These are phyloP conservation scores for Ceratopteris richardii DNA, from an alignment of 75 land plant species.

Conservation along the genomic window DNA sequence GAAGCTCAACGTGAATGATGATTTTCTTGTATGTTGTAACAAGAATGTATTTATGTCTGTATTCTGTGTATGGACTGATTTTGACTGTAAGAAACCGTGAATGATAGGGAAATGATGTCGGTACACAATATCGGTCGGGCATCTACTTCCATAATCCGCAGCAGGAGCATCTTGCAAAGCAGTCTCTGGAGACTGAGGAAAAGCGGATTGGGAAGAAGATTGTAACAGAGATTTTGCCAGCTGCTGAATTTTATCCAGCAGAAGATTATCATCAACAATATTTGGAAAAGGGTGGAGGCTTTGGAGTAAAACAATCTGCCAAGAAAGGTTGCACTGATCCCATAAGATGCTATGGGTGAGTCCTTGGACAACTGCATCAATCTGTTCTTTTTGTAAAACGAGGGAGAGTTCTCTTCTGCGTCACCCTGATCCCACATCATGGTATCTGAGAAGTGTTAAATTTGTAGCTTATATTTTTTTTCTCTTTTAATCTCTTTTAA, in stretches of 20 bases:
- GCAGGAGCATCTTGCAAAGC: conserved; percentile 68
- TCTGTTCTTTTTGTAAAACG: too few species aligned
- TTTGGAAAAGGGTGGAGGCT: conserved; percentile 74
- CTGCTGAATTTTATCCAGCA: conserved; percentile 62
- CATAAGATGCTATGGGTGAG: conserved; percentile 79
- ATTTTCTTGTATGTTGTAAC: too few species aligned
- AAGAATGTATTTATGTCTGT: too few species aligned
- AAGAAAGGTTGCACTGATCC: conserved; percentile 96
- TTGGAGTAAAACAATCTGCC: conserved; percentile 65
- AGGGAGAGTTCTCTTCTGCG: too few species aligned
- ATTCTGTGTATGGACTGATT: too few species aligned
- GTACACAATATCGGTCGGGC: conserved; percentile 73
- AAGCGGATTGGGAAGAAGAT: conserved; percentile 38
- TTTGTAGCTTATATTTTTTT: too few species aligned
- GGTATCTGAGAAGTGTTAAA: too few species aligned
- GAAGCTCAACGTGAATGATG: too few species aligned
- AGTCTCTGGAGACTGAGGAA: conserved; percentile 61
- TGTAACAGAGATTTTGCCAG: conserved; percentile 75
- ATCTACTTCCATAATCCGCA: conserved; percentile 81
- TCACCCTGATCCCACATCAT: too few species aligned
- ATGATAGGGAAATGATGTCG: conserved; percentile 59
- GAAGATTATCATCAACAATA: conserved; percentile 92
- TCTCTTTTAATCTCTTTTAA: too few species aligned
- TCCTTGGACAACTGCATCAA: too few species aligned
- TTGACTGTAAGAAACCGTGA: too few species aligned